These are phyloP conservation scores for Phytopythium sindhum DNA, from an alignment of 352 stramenopile species.

Conservation along the genomic window DNA sequence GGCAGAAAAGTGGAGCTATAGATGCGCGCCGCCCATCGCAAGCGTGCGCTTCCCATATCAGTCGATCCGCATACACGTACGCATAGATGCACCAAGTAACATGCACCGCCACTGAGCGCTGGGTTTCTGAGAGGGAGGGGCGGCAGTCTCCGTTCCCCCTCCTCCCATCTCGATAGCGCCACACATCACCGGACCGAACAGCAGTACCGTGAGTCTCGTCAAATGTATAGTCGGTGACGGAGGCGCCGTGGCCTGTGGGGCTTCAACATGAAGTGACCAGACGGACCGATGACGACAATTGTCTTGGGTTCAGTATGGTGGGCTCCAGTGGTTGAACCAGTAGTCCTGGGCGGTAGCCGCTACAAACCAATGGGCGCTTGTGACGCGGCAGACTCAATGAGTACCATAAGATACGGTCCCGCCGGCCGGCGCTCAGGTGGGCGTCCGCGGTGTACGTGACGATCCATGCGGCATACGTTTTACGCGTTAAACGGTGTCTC, in stretches of 20 bases:
- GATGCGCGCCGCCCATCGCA: too few species aligned
- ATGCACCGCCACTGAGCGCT: too few species aligned
- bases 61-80: too few species aligned
- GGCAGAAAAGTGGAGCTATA: too few species aligned
- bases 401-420: not conserved
- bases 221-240: not conserved
- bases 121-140: too few species aligned
- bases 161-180: not conserved
- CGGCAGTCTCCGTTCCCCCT: too few species aligned
- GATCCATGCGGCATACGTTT: not conserved
- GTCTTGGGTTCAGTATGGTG: not conserved
- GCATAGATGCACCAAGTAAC: too few species aligned
- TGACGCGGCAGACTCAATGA: not conserved
- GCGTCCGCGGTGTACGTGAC: not conserved
- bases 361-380: not conserved
- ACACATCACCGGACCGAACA: not conserved
- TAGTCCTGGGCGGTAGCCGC: not conserved
- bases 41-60: too few species aligned
- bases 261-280: constrained; percentile 1
- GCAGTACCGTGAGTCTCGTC: too few species aligned
- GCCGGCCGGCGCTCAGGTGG: not conserved
- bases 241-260: not conserved
- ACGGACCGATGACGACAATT: too few species aligned
- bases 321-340: not conserved
- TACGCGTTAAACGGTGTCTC: not conserved